Base-by-base conservation (phyloP, 2,329 filamentous ascomycete genomes). In the Trichoderma brevicompactum region DNA sequence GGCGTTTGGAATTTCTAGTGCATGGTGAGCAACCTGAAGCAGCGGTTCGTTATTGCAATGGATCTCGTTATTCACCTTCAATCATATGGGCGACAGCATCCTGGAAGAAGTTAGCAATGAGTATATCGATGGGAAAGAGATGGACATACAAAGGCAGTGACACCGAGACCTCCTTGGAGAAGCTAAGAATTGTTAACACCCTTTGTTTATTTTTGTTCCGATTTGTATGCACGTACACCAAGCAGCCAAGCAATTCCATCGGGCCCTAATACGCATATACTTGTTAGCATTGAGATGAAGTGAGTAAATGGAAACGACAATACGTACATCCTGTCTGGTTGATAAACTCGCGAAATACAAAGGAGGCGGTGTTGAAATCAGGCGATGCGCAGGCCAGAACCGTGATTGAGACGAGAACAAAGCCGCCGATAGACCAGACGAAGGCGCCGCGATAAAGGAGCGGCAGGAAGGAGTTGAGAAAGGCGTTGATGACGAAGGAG, bases 371-470 rank as follows among this genome's bases (percentile, higher is more conserved):
- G 2, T 70, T 74, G 72, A 85, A 92, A 67, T 88, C 79, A 0
- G 87, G 87, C 1, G 88, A 84, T 0, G 88, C 81, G 69, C 87
- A 89, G 1, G 87, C 82, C 40, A 92, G 79, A 0, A 90, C 79
- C 0, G 89, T 89, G 67, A 91, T 90, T 48, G 81, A 89, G 61
- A 92, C 89, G 61, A 92, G 78, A 15, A 84, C 78, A 69, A 92
- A 91, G 0, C 90, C 90, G 2, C 81, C 76, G 2, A 92, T 80
- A 0, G 87, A 90, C 89, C 89, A 92, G 34, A 86, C 82, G 66
- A 92, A 88, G 0, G 89, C 89, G 17, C 82, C 80, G 68, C 89
- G 87, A 70, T 89, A 91, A 69, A 92, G 71, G 2, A 69, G 65
- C 2, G 74, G 74, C 0, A 76, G 68, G 0, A 75, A n/a, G 0